A percentile compares a stretch with the other conserved stretches of the same genome.
Conservation (phyloP, 169 alveolate genomes). For the Cyclospora cayetanensis region DNA sequence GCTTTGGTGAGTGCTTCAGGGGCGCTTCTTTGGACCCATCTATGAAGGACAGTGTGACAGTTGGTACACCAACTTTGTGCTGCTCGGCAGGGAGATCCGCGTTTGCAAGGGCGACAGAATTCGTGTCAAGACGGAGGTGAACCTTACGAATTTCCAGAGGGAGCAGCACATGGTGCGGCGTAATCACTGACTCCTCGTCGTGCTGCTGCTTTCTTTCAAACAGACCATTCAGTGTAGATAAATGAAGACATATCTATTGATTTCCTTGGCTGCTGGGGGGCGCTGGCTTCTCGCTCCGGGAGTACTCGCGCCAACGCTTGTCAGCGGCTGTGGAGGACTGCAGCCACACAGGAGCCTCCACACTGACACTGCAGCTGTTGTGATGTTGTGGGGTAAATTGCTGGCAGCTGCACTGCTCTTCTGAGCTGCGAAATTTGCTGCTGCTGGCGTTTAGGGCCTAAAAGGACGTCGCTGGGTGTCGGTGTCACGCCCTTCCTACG, state of each 20-base stretch:
- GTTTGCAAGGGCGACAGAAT: slow-evolving; percentile 52
- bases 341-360: too few species aligned
- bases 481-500: slow-evolving; percentile 63
- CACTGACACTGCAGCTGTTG: neutral
- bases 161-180: slow-evolving; percentile 24
- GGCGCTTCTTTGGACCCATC: slow-evolving; percentile 53
- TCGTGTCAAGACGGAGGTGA: slow-evolving; percentile 36
- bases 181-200: too few species aligned
- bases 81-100: slow-evolving; percentile 49
- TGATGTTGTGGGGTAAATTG: neutral
- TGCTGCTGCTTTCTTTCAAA: too few species aligned
- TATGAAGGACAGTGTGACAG: slow-evolving; percentile 70
- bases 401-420: neutral
- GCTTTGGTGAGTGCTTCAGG: neutral
- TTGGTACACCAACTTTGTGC: slow-evolving; percentile 68
- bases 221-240: too few species aligned
- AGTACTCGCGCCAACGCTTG: too few species aligned
- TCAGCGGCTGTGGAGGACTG: too few species aligned
- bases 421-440: neutral
- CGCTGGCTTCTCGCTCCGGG: too few species aligned
- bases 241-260: too few species aligned
- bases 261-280: too few species aligned
- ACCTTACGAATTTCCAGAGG: slow-evolving; percentile 53
- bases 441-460: neutral
- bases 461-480: slow-evolving; percentile 1